Evolutionary conservation across 345 rosid genomes (phyloP).

Genomic region (Gossypium longicalyx): DNA sequence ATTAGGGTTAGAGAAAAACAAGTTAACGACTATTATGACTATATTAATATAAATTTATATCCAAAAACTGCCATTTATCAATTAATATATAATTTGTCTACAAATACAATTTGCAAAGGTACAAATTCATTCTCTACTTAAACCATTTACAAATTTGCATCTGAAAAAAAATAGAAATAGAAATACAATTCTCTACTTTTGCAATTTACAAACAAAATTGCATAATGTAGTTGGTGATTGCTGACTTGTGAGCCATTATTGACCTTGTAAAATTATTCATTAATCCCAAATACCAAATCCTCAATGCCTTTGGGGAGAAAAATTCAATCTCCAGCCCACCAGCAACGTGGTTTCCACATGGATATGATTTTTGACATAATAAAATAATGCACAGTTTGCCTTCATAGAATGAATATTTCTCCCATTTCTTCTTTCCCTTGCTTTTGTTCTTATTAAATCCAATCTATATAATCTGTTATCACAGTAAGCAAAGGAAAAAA

Average conservation of each 20-base stretch:
- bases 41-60: too few relatives aligned
- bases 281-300: background rate
- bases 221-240: background rate
- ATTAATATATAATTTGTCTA: too few relatives aligned
- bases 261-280: background rate
- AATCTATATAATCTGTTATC: background rate
- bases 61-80: too few relatives aligned
- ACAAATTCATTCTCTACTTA: too few relatives aligned
- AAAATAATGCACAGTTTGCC: background rate
- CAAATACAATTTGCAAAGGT: too few relatives aligned
- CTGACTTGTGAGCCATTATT: conserved; percentile 2
- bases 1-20: too few relatives aligned
- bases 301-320: background rate
- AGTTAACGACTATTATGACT: too few relatives aligned
- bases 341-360: background rate
- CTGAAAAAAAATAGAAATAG: background rate
- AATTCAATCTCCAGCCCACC: background rate
- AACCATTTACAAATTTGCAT: background rate
- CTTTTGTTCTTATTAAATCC: background rate
- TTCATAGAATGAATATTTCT: background rate
- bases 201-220: background rate
- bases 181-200: too few relatives aligned
- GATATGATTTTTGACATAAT: background rate
- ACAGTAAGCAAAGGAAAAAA: too few relatives aligned
- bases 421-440: background rate